A percentile compares a stretch with the other conserved stretches of the same genome.
Conservation (phyloP, 1,139 yeast genomes). For the Taphrina deformans region DNA sequence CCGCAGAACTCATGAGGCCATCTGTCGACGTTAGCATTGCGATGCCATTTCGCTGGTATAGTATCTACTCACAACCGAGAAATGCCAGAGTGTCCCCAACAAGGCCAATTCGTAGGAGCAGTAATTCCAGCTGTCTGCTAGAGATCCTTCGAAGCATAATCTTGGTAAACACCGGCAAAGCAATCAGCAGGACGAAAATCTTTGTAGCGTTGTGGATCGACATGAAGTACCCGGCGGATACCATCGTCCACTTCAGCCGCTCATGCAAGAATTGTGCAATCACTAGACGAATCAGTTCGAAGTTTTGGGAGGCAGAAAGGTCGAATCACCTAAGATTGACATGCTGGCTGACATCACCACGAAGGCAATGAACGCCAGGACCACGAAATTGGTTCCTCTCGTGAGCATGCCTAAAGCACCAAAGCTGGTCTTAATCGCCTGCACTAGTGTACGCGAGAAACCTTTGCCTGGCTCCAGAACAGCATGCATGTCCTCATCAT, state of each 20-base stretch:
- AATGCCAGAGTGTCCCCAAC: neutral
- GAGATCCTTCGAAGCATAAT: neutral
- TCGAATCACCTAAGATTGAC: neutral
- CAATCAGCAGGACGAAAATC: neutral
- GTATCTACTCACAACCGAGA: neutral
- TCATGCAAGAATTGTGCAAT: neutral
- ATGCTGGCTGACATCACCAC: neutral
- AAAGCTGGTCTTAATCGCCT: neutral
- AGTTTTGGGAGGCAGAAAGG: neutral
- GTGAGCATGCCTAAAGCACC: neutral
- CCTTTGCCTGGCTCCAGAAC: neutral
- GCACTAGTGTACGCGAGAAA: neutral
- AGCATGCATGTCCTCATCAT: constrained; percentile 12
- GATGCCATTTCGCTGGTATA: neutral
- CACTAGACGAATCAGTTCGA: neutral
- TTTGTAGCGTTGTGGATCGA: neutral
- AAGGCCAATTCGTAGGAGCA: neutral
- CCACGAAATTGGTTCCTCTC: neutral
- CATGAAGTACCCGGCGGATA: neutral
- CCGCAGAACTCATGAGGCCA: neutral
- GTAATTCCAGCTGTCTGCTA: neutral
- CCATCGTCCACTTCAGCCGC: neutral
- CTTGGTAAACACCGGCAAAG: constrained; percentile 5
- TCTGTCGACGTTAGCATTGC: neutral
- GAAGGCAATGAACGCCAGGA: constrained; percentile 1